A percentile compares a stretch with the other conserved stretches of the same genome.
These are phyloP conservation scores for Colletotrichum godetiae DNA, from an alignment of 2,329 filamentous ascomycete genomes.

Conservation along the genomic window DNA sequence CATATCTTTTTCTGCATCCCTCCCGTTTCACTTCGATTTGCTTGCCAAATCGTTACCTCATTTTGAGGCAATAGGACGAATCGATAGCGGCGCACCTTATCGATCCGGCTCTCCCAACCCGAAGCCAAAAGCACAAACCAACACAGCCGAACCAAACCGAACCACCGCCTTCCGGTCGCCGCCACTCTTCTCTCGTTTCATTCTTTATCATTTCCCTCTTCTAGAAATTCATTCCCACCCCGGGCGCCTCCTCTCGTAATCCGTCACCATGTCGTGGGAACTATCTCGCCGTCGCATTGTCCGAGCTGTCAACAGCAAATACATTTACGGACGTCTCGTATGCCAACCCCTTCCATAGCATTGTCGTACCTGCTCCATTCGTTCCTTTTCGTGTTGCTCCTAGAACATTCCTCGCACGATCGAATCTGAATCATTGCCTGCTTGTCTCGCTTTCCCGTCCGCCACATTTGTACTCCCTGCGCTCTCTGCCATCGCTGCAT, in stretches of 20 bases:
- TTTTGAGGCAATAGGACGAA: slow-evolving; percentile 9
- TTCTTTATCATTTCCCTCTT: neutral
- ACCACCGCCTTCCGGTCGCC: slow-evolving; percentile 3
- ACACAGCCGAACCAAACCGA: slow-evolving; percentile 7
- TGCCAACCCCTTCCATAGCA: slow-evolving; percentile 48
- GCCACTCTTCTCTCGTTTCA: neutral
- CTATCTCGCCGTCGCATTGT: slow-evolving; percentile 69
- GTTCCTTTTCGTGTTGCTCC: neutral
- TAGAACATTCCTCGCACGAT: slow-evolving; percentile 6
- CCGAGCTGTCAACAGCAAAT: slow-evolving; percentile 76
- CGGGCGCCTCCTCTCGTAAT: slow-evolving; percentile 38
- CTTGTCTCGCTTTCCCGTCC: slow-evolving; percentile 1
- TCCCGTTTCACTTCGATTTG: neutral
- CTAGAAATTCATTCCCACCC: neutral
- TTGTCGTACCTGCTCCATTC: slow-evolving; percentile 5
- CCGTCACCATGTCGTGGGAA: slow-evolving; percentile 65
- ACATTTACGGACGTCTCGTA: slow-evolving; percentile 80
- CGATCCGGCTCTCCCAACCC: neutral
- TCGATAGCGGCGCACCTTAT: slow-evolving; percentile 12
- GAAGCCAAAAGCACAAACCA: neutral
- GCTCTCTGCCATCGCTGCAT: neutral
- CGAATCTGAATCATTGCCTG: slow-evolving; percentile 13
- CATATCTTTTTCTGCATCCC: neutral
- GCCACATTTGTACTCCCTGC: neutral
- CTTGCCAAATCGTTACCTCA: slow-evolving; percentile 23